phyloP scores from a whole-genome alignment of 2,329 filamentous ascomycete species.

The Pyrenophora tritici-repentis region DNA sequence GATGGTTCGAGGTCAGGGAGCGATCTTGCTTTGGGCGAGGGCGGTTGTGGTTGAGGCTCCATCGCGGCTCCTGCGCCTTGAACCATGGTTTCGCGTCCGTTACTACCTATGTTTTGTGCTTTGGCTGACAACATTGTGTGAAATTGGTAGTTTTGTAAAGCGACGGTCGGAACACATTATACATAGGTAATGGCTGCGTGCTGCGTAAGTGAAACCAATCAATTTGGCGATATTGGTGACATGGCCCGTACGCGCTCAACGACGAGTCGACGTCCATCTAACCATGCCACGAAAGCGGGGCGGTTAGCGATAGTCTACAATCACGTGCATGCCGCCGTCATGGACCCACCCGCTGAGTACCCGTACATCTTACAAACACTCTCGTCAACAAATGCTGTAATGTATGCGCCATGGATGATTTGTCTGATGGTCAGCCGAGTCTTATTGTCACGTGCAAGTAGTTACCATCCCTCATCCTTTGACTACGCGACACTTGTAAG shows the following conservation, averaged over 20 bases:
- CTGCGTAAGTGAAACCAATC: slow-evolving; percentile 9
- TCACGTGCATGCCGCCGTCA: slow-evolving; percentile 22
- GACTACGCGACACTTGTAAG: too few relatives aligned
- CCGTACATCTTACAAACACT: too few relatives aligned
- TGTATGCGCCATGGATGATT: too few relatives aligned
- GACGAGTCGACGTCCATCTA: slow-evolving; percentile 6
- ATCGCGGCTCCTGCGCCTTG: slow-evolving; percentile 25
- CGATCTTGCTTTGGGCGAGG: slow-evolving; percentile 49
- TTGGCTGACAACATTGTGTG: slow-evolving; percentile 31
- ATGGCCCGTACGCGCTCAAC: slow-evolving; percentile 4
- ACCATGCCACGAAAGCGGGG: slow-evolving; percentile 27
- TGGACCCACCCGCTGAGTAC: not conserved
- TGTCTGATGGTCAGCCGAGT: too few relatives aligned
- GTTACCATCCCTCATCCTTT: too few relatives aligned
- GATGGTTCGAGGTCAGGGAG: slow-evolving; percentile 55
- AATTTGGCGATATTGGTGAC: slow-evolving; percentile 1
- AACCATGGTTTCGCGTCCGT: slow-evolving; percentile 15
- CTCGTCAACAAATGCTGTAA: too few relatives aligned
- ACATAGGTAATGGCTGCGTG: slow-evolving; percentile 28
- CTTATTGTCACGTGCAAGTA: too few relatives aligned
- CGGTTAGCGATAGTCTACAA: slow-evolving; percentile 22
- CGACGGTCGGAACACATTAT: slow-evolving; percentile 27
- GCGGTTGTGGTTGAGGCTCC: slow-evolving; percentile 20
- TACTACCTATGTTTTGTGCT: slow-evolving; percentile 25
- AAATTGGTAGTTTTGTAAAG: slow-evolving; percentile 12